Evolutionary conservation across 1,284 basidiomycete genomes (phyloP), one percentile per base, ranked within the genome.

Genomic region (Melampsora larici-populina): DNA sequence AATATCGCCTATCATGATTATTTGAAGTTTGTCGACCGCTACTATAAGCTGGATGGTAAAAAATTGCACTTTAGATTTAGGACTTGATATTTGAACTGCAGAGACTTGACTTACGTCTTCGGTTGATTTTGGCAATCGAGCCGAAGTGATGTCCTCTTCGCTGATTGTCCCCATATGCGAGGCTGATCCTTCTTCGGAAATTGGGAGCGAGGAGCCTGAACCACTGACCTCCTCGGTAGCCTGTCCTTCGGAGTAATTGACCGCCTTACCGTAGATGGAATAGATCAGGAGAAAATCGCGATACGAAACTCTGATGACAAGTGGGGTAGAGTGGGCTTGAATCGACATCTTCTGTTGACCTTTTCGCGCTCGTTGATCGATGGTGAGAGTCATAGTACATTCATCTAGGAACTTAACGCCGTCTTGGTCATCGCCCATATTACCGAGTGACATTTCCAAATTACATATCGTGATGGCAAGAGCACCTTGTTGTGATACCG

Each of bases 1-100:
- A 78, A 94, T 85, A 84, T 99, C 97, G 2, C 96, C 94, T 79
- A 99, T 97, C 46, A 99, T 86, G 66, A 99, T 89, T 43, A 99
- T 86, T 79, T 95, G 91, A 85, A 99, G 91, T 2, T 96, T 96
- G 79, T 95, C 92, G 79, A 96, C 88, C 0, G 89, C 89, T 0
- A 89, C 91, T 82, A 90, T 91, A 79, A 97, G 86, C 91, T 95
- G 80, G 0, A 72, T 43, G 26, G 46, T 40, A 26, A 55, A 29
- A 4, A 74, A 64, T 64, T 33, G 18, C 6, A 55, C 18, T 8
- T 55, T 17, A 55, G 15, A 26, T 55, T 13, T 55, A 7, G 51
- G 24, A 55, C 51, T 55, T 55, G 11, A 55, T 7, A 55, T 26
- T 26, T 55, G 51, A 55, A 21, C 18, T 55, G 51, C 9, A 36